Evolutionary conservation across 495 filamentous ascomycete genomes (phyloP).

Genomic region (Aspergillus homomorphus): DNA sequence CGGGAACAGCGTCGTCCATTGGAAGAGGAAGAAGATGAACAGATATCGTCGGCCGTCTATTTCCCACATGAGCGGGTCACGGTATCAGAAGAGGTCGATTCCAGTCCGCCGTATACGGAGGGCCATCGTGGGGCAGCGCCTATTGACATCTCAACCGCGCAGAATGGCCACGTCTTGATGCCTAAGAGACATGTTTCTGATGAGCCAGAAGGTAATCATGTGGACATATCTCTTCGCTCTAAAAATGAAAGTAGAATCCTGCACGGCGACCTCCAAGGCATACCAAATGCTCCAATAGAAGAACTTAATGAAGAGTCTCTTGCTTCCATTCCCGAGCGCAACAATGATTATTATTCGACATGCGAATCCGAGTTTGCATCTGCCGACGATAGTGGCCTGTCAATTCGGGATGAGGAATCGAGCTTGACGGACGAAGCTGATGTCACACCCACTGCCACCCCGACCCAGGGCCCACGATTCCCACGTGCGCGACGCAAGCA

Average conservation of each 20-base stretch:
- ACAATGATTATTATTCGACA: slow-evolving; percentile 43
- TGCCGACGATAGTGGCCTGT: slow-evolving; percentile 51
- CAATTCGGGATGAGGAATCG: slow-evolving; percentile 47
- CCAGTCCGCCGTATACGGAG: slow-evolving; percentile 47
- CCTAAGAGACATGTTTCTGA: slow-evolving; percentile 32
- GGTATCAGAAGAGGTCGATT: slow-evolving; percentile 34
- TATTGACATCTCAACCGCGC: slow-evolving; percentile 34
- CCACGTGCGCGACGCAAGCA: slow-evolving; percentile 33
- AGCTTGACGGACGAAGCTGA: slow-evolving; percentile 57
- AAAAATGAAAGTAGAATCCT: slow-evolving; percentile 58
- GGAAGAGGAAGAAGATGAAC: slow-evolving; percentile 85
- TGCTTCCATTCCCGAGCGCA: slow-evolving; percentile 37
- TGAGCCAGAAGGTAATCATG: slow-evolving; percentile 41
- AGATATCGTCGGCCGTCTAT: slow-evolving; percentile 93
- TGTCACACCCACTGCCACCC: slow-evolving; percentile 59
- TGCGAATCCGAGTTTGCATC: slow-evolving; percentile 61
- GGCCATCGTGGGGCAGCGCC: slow-evolving; percentile 31
- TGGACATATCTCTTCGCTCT: slow-evolving; percentile 62
- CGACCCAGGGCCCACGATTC: slow-evolving; percentile 36
- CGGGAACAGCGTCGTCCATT: slow-evolving; percentile 37
- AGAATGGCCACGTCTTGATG: slow-evolving; percentile 32
- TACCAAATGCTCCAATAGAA: slow-evolving; percentile 29
- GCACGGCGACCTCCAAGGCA: slow-evolving; percentile 54
- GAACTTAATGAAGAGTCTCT: slow-evolving; percentile 36
- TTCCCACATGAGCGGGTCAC: slow-evolving; percentile 76